Evolutionary conservation across 1,139 yeast species (phyloP), one percentile per base, ranked within the genome.

Genomic region (Eremothecium sinecaudum): DNA sequence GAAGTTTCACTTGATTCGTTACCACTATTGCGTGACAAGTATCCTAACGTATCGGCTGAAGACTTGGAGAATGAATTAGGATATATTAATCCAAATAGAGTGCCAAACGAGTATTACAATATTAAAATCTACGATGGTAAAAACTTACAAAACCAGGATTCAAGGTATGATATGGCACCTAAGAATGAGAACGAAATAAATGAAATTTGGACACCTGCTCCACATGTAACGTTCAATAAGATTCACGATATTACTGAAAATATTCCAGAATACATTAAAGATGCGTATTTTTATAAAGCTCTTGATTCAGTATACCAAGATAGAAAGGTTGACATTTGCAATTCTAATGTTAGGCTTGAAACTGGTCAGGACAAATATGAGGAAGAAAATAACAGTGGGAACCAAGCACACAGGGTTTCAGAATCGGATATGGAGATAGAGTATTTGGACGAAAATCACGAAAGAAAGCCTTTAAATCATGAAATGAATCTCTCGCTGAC

Each of bases 161-260:
- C n/a, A n/a, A 8, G 25, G 7, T 27, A 16, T 14, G 14, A 15
- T 27, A 4, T 15, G 10, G 13, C 5, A n/a, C 21, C 30, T 5
- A n/a, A 17, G n/a, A 12, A 15, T n/a, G n/a, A 13, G 10, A 3
- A 4, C 4, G 5, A 10, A 10, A 24, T 20, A 12, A 24, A 17
- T 5, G 34, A 31, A 9, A 45, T 67, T 4, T 67, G 71, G 71
- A 59, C 62, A 12, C 74, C 75, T 3, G 41, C 40, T 15, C 31
- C 48, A 4, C 50, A 46, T 16, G 28, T 41, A 9, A 34, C 45
- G 27, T 26, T 43, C 17, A 38, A 31, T 13, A 28, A 35, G 18
- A 40, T 50, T 5, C 32, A 17, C 9, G 42, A 47, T 34, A 39
- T 52, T n/a, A 34, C 41, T 1, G 42, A 39, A 4, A 30, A 37